A percentile compares a stretch with the other conserved stretches of the same genome.
Evolutionary conservation across 1,284 basidiomycete species (phyloP).

Genomic region (Exsudoporus floridanus): DNA sequence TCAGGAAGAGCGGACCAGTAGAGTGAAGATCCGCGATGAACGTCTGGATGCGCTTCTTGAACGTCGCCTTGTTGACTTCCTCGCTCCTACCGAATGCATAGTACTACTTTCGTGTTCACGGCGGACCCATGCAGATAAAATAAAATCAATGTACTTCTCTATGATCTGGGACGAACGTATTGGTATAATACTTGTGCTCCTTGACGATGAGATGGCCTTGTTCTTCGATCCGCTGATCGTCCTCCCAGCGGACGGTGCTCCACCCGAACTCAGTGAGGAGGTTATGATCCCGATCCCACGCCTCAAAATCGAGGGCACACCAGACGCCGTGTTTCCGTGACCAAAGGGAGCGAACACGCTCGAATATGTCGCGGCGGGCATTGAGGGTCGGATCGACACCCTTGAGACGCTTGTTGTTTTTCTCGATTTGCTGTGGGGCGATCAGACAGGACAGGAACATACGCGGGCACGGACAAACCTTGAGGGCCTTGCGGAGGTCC

Average conservation of each 20-base stretch:
- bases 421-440: constrained; percentile 59
- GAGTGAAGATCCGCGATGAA: constrained; percentile 46
- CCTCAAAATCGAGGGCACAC: constrained; percentile 77
- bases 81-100: constrained; percentile 67
- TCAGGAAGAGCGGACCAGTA: constrained; percentile 67
- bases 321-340: constrained; percentile 60
- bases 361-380: constrained; percentile 59
- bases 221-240: constrained; percentile 45
- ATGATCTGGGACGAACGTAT: constrained; percentile 64
- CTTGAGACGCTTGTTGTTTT: constrained; percentile 74
- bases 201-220: constrained; percentile 65
- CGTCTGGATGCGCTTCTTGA: constrained; percentile 53
- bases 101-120: constrained; percentile 41
- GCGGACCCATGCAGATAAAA: neutral
- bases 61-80: constrained; percentile 46
- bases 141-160: constrained; percentile 49
- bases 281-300: constrained; percentile 72
- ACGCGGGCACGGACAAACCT: constrained; percentile 39
- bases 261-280: constrained; percentile 78
- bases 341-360: constrained; percentile 65
- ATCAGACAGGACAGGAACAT: constrained; percentile 1
- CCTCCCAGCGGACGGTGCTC: constrained; percentile 56
- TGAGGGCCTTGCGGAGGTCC: constrained; percentile 56
- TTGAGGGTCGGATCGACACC: constrained; percentile 55
- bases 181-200: constrained; percentile 56